Conservation (phyloP, 2,329 filamentous ascomycete species). For the Hymenoscyphus scutula region DNA sequence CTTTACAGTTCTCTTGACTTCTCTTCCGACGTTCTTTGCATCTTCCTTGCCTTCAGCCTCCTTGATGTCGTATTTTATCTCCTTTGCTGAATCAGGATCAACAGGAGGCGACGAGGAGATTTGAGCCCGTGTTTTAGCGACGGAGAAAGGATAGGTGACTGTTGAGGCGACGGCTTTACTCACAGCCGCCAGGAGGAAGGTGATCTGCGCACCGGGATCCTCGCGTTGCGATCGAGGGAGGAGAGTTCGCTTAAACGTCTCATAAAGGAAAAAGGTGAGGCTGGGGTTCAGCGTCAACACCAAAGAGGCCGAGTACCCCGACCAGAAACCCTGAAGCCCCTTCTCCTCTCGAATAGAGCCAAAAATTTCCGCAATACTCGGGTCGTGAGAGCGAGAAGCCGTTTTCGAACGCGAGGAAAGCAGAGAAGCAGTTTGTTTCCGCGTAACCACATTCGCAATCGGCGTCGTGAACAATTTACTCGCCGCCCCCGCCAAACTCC, state of each 20-base stretch:
- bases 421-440: slow-evolving; percentile 70
- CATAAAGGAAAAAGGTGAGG: slow-evolving; percentile 81
- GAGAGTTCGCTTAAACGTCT: slow-evolving; percentile 61
- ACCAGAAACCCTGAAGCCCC: slow-evolving; percentile 77
- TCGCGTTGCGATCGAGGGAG: slow-evolving; percentile 52
- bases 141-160: slow-evolving; percentile 80
- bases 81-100: slow-evolving; percentile 31
- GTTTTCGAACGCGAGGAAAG: slow-evolving; percentile 41
- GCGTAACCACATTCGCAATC: slow-evolving; percentile 75
- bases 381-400: slow-evolving; percentile 6
- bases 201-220: slow-evolving; percentile 52
- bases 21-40: slow-evolving; percentile 25
- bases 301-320: slow-evolving; percentile 78
- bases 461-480: slow-evolving; percentile 77
- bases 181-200: slow-evolving; percentile 67
- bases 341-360: slow-evolving; percentile 64
- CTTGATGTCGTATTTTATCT: slow-evolving; percentile 32
- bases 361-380: slow-evolving; percentile 54
- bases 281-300: slow-evolving; percentile 82
- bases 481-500: slow-evolving; percentile 70
- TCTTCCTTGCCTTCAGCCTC: slow-evolving; percentile 36
- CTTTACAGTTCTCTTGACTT: slow-evolving; percentile 31
- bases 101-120: slow-evolving; percentile 46
- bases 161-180: slow-evolving; percentile 76
- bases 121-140: slow-evolving; percentile 79